phyloP scores from a whole-genome alignment of 1,284 basidiomycete species.

The Cryptococcus sp. region DNA sequence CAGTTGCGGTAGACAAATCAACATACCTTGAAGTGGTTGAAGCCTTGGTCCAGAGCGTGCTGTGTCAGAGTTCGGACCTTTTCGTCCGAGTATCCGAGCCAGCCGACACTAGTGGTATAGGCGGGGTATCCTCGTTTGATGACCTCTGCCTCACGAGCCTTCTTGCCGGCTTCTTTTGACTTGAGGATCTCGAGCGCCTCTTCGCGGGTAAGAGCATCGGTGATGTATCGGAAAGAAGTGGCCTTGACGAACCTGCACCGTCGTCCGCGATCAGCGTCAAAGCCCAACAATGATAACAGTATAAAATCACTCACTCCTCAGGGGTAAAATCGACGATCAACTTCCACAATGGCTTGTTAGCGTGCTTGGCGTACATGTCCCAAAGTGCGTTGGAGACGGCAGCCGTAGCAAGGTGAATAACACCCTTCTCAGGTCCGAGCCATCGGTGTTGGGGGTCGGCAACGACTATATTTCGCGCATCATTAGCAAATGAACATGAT shows the following conservation, averaged over 20 bases:
- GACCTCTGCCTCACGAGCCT: slow-evolving; percentile 72
- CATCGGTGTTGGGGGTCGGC: slow-evolving; percentile 86
- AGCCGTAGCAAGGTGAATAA: slow-evolving; percentile 59
- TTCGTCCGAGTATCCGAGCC: slow-evolving; percentile 89
- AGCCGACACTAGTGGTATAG: slow-evolving; percentile 91
- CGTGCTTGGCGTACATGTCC: slow-evolving; percentile 58
- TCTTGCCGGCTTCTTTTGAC: slow-evolving; percentile 72
- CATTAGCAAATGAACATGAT: slow-evolving; percentile 57
- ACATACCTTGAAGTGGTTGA: slow-evolving; percentile 83
- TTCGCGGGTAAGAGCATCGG: slow-evolving; percentile 86
- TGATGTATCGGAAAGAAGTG: slow-evolving; percentile 86
- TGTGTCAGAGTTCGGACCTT: slow-evolving; percentile 84
- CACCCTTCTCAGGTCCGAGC: slow-evolving; percentile 61
- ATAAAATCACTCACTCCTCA: slow-evolving; percentile 60
- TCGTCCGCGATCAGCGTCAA: neutral
- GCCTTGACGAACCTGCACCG: slow-evolving; percentile 65
- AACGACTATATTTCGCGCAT: slow-evolving; percentile 57
- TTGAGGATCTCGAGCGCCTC: slow-evolving; percentile 84
- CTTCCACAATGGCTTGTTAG: slow-evolving; percentile 60
- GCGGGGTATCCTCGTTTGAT: slow-evolving; percentile 75
- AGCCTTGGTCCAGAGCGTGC: slow-evolving; percentile 79
- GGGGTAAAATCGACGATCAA: slow-evolving; percentile 60
- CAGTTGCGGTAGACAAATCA: neutral
- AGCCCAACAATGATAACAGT: neutral
- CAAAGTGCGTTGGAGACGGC: slow-evolving; percentile 58